Percentiles rank a stretch among this genome's conserved stretches.
Evolutionary conservation across 2,329 filamentous ascomycete species (phyloP).

Genomic region (Calonectria pseudoreteaudii): DNA sequence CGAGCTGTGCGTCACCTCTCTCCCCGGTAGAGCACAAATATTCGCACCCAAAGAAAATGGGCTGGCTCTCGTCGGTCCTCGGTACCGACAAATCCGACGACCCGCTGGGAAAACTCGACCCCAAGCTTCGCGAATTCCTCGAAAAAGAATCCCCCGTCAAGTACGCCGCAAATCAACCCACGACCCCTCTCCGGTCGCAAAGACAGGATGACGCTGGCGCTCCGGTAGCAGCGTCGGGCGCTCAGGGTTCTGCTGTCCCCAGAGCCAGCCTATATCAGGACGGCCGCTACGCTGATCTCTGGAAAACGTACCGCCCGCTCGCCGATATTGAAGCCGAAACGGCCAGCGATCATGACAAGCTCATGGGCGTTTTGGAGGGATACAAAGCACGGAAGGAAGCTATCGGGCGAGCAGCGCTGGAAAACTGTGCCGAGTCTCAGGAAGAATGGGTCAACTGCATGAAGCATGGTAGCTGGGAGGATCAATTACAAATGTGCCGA

Average conservation of each 20-base stretch:
- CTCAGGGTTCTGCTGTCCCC: conserved; percentile 53
- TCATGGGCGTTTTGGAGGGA: conserved; percentile 82
- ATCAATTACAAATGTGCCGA: conserved; percentile 83
- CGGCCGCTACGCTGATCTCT: conserved; percentile 83
- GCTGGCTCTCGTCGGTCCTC: conserved; percentile 68
- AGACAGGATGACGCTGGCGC: conserved; percentile 23
- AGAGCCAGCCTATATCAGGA: conserved; percentile 67
- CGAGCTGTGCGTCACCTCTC: neutral
- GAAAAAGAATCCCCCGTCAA: conserved; percentile 84
- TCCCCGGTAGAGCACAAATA: neutral
- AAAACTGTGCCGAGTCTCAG: conserved; percentile 94
- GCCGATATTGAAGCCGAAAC: conserved; percentile 74
- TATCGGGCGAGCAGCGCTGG: conserved; percentile 84
- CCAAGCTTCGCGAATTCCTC: conserved; percentile 85
- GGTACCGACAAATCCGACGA: conserved; percentile 61
- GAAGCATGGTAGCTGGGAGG: conserved; percentile 74
- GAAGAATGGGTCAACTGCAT: conserved; percentile 87
- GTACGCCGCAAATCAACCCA: conserved; percentile 57
- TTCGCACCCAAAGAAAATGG: conserved; percentile 55
- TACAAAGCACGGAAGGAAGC: conserved; percentile 85
- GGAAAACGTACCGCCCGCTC: conserved; percentile 89
- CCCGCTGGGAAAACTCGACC: conserved; percentile 81
- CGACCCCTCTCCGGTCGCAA: conserved; percentile 18
- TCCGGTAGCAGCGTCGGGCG: conserved; percentile 30
- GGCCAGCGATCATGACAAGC: conserved; percentile 82